A percentile compares a stretch with the other conserved stretches of the same genome.
Evolutionary conservation across 768 basidiomycete genomes (phyloP).

Genomic region (Leucocoprinus sp.): DNA sequence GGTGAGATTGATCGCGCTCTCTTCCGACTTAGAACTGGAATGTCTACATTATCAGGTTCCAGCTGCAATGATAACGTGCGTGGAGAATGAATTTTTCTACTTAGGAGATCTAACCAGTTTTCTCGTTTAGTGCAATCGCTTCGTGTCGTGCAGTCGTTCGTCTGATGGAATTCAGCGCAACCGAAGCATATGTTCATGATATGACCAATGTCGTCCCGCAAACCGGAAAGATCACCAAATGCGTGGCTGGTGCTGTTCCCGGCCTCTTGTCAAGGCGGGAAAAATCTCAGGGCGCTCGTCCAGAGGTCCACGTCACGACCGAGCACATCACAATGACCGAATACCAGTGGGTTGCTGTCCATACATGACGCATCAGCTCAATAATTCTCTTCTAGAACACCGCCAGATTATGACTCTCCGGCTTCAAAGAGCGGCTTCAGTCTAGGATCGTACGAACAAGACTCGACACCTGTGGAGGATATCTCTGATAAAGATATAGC

Average conservation of each 20-base stretch:
- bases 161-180: slow-evolving; percentile 45
- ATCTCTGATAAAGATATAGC: slow-evolving; percentile 11
- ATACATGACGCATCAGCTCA: no score
- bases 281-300: slow-evolving; percentile 26
- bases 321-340: slow-evolving; percentile 56
- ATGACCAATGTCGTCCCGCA: slow-evolving; percentile 24
- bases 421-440: slow-evolving; percentile 9
- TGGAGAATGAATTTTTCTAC: slow-evolving; percentile 1
- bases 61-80: slow-evolving; percentile 57
- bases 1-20: slow-evolving; percentile 23
- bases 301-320: slow-evolving; percentile 49
- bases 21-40: neutral
- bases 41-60: slow-evolving; percentile 35
- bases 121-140: slow-evolving; percentile 39
- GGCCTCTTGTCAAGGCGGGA: slow-evolving; percentile 20
- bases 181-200: slow-evolving; percentile 39
- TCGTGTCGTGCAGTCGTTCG: slow-evolving; percentile 65
- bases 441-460: slow-evolving; percentile 1
- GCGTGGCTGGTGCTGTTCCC: slow-evolving; percentile 15
- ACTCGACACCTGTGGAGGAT: slow-evolving; percentile 4
- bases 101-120: slow-evolving; percentile 4
- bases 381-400: neutral
- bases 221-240: neutral
- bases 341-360: slow-evolving; percentile 32
- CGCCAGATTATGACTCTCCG: slow-evolving; percentile 7